These are phyloP conservation scores for Russula sp. DNA, from an alignment of 768 basidiomycete species.

Conservation along the genomic window DNA sequence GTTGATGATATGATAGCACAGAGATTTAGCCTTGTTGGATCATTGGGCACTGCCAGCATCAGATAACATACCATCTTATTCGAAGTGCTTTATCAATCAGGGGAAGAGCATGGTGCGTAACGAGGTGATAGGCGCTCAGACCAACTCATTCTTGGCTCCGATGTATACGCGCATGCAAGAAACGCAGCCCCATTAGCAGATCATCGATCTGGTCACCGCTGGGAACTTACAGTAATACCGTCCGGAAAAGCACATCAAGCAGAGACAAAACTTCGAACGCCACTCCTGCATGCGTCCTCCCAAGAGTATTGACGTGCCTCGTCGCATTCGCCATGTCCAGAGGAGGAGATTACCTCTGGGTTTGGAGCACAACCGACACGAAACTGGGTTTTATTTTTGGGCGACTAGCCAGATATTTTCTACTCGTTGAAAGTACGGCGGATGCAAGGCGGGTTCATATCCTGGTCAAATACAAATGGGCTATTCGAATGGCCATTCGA, in stretches of 20 bases:
- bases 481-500: not conserved
- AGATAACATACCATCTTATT: constrained; percentile 4
- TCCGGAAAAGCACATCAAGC: not conserved
- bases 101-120: not conserved
- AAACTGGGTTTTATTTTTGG: not conserved
- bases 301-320: not conserved
- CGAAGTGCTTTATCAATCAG: constrained; percentile 11
- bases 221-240: not conserved
- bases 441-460: not conserved
- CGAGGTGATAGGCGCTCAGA: constrained; percentile 13
- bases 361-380: not conserved
- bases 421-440: not conserved
- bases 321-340: not conserved
- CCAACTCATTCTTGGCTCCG: not conserved
- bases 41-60: not conserved
- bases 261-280: not conserved
- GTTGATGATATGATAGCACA: constrained; percentile 10
- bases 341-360: not conserved
- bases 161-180: not conserved
- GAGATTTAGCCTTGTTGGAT: constrained; percentile 18
- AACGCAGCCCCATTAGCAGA: not conserved
- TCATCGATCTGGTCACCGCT: not conserved
- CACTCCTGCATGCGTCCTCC: not conserved
- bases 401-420: not conserved
- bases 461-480: not conserved